Evolutionary conservation across 2,329 filamentous ascomycete genomes (phyloP).

Genomic region (Alternaria sp.): DNA sequence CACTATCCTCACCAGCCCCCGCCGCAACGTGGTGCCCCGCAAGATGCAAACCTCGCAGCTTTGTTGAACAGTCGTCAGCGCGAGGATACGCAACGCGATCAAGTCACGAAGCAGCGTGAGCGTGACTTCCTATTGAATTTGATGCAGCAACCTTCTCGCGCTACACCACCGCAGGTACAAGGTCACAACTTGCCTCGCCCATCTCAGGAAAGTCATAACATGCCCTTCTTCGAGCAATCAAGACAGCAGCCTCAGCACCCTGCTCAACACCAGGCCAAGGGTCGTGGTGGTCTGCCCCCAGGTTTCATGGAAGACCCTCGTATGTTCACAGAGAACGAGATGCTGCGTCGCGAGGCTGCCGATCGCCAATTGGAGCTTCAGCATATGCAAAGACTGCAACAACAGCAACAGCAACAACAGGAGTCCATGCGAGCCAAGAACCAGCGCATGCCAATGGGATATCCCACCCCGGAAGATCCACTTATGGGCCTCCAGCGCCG

Average conservation of each 20-base stretch:
- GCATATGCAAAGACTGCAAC: constrained; percentile 38
- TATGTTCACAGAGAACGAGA: constrained; percentile 41
- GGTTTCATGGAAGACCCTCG: constrained; percentile 48
- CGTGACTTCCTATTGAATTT: constrained; percentile 86
- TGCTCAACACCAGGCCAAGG: constrained; percentile 38
- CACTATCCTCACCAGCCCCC: constrained; percentile 41
- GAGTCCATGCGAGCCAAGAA: constrained; percentile 45
- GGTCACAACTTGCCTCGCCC: constrained; percentile 47
- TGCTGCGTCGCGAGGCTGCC: constrained; percentile 41
- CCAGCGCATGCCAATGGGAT: constrained; percentile 40
- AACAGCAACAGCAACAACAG: constrained; percentile 22
- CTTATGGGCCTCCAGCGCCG: constrained; percentile 44
- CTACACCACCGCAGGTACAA: constrained; percentile 42
- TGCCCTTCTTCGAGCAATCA: constrained; percentile 45
- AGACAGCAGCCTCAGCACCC: constrained; percentile 43
- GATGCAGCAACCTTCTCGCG: constrained; percentile 67
- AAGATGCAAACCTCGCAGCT: constrained; percentile 43
- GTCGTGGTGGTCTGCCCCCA: constrained; percentile 44
- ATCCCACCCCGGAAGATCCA: constrained; percentile 42
- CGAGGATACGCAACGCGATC: constrained; percentile 47
- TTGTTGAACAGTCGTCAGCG: constrained; percentile 48
- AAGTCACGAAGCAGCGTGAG: constrained; percentile 63
- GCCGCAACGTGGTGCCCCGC: constrained; percentile 37
- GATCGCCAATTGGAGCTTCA: constrained; percentile 38
- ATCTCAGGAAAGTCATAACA: constrained; percentile 36